These are phyloP conservation scores for Ceratopteris richardii DNA, from an alignment of 75 land plant genomes.

Conservation along the genomic window DNA sequence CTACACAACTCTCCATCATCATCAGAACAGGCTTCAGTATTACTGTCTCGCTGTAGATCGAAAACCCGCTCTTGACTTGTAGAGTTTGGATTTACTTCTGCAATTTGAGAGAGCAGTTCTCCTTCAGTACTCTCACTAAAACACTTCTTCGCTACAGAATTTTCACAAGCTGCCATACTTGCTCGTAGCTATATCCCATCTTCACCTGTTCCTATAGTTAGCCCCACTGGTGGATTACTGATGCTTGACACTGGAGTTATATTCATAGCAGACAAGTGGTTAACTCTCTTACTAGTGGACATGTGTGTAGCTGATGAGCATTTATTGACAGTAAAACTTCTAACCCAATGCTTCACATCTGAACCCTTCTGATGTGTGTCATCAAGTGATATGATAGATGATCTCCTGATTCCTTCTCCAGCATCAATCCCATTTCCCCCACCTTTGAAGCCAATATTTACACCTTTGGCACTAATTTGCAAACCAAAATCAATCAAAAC, in stretches of 20 bases:
- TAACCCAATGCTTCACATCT: neutral
- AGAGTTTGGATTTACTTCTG: too few relatives aligned
- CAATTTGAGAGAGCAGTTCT: neutral
- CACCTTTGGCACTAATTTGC: constrained; percentile 33
- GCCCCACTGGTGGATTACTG: constrained; percentile 37
- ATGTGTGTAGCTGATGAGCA: constrained; percentile 4
- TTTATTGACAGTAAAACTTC: constrained; percentile 3
- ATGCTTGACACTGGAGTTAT: constrained; percentile 22
- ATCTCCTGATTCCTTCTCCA: constrained; percentile 39
- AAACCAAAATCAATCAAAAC: too few relatives aligned
- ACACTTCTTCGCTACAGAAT: constrained; percentile 27
- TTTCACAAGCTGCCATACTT: constrained; percentile 82
- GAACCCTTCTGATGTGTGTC: constrained; percentile 19
- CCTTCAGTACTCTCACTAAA: neutral
- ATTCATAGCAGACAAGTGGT: too few relatives aligned
- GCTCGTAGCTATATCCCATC: constrained; percentile 88
- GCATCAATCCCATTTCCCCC: constrained; percentile 29
- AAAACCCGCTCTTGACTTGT: neutral
- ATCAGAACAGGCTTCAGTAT: neutral
- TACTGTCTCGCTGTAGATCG: neutral
- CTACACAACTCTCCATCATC: too few relatives aligned
- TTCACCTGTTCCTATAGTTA: constrained; percentile 48
- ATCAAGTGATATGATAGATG: constrained; percentile 21
- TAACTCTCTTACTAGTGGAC: constrained; percentile 13
- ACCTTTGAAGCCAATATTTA: constrained; percentile 42